These are phyloP conservation scores for Rhexocercosporidium sp. DNA, from an alignment of 2,329 filamentous ascomycete genomes.

Conservation along the genomic window DNA sequence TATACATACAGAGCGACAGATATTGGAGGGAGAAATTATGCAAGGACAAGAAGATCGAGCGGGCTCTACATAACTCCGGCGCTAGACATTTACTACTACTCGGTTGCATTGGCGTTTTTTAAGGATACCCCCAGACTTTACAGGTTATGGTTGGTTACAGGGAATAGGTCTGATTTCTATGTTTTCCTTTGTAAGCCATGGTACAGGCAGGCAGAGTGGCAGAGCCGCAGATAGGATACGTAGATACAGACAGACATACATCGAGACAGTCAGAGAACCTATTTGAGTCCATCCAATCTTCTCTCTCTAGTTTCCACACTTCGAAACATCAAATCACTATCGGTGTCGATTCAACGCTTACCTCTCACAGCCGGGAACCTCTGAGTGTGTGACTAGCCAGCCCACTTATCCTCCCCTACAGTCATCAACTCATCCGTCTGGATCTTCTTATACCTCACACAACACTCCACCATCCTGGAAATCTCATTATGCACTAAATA, in stretches of 20 bases:
- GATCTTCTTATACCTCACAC: constrained; percentile 40
- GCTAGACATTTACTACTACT: constrained; percentile 6
- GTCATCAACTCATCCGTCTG: constrained; percentile 20
- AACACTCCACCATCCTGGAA: constrained; percentile 19
- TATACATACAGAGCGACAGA: not conserved
- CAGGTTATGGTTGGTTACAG: constrained; percentile 12
- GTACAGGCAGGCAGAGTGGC: not conserved
- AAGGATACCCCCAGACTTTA: constrained; percentile 27
- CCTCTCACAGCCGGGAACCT: too few species aligned
- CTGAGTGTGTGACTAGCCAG: not conserved
- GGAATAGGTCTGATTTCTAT: not conserved
- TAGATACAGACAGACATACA: constrained; percentile 7
- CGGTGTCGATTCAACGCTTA: too few species aligned
- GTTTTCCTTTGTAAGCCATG: not conserved
- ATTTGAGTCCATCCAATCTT: not conserved
- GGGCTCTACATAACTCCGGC: constrained; percentile 1
- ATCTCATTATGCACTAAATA: not conserved
- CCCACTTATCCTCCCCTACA: not conserved
- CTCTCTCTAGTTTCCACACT: not conserved
- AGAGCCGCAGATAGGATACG: not conserved
- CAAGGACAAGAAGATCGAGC: not conserved
- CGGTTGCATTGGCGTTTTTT: constrained; percentile 15
- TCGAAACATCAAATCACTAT: not conserved
- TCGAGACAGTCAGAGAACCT: not conserved
- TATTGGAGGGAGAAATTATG: not conserved